These are phyloP conservation scores for Hibiscus trionum DNA, from an alignment of 345 rosid genomes.

Conservation along the genomic window DNA sequence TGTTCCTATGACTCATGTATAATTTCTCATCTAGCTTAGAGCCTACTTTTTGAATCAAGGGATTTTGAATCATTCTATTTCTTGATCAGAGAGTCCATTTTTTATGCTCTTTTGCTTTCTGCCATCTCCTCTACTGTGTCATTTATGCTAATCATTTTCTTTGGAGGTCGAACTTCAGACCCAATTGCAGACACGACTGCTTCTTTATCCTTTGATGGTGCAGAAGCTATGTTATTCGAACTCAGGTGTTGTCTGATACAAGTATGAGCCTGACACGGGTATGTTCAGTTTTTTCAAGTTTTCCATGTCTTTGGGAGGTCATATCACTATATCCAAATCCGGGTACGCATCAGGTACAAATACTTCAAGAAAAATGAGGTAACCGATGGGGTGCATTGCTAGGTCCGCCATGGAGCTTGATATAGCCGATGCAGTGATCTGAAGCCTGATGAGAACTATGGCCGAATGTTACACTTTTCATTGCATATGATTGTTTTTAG, in stretches of 20 bases:
- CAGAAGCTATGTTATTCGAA: too few species aligned
- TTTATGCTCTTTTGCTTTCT: conserved; percentile 13
- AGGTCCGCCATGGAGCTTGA: not conserved
- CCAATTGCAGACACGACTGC: not conserved
- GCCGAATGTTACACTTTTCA: not conserved
- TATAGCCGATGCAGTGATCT: not conserved
- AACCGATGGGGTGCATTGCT: not conserved
- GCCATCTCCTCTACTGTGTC: conserved; percentile 1
- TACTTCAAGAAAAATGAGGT: not conserved
- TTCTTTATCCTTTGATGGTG: too few species aligned
- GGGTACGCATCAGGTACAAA: not conserved
- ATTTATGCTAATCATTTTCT: not conserved
- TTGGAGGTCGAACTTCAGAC: not conserved
- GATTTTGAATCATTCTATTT: conserved; percentile 26
- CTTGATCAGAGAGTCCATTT: conserved; percentile 15
- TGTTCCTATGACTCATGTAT: not conserved
- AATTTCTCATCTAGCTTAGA: conserved; percentile 24
- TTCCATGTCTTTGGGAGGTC: not conserved
- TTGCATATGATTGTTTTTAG: not conserved
- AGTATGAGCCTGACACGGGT: not conserved
- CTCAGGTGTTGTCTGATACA: not conserved
- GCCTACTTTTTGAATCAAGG: conserved; percentile 31
- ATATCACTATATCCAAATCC: too few species aligned
- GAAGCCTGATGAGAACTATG: not conserved
- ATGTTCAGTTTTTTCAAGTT: not conserved